Evolutionary conservation across 2,329 filamentous ascomycete genomes (phyloP).

Genomic region (Penicillium sp.): DNA sequence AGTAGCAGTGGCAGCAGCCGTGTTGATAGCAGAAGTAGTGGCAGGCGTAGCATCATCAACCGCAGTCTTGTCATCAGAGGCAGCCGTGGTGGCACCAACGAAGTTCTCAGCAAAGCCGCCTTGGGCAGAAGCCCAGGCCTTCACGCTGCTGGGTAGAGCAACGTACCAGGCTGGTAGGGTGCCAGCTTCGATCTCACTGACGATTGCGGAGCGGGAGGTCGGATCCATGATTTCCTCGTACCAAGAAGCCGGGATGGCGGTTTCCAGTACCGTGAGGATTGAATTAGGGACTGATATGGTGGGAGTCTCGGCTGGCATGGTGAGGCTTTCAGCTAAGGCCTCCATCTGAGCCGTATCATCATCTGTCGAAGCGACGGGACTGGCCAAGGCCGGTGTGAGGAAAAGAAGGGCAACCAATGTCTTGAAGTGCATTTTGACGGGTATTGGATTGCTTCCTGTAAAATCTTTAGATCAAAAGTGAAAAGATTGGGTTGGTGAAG

Average conservation of each 20-base stretch:
- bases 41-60: background rate
- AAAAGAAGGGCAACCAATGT: constrained; percentile 21
- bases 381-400: constrained; percentile 23
- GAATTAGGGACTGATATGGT: constrained; percentile 13
- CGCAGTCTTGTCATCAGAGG: background rate
- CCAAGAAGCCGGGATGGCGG: constrained; percentile 28
- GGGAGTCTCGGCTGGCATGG: background rate
- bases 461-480: background rate
- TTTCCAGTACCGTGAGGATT: constrained; percentile 26
- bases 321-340: background rate
- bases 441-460: background rate
- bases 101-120: background rate
- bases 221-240: constrained; percentile 22
- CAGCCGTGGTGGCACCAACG: background rate
- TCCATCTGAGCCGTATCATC: background rate
- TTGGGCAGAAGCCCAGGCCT: constrained; percentile 27
- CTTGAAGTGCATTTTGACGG: constrained; percentile 27
- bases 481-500: background rate
- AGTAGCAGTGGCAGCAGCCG: background rate
- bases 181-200: constrained; percentile 22
- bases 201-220: constrained; percentile 19
- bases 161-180: constrained; percentile 30
- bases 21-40: background rate
- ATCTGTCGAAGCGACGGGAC: constrained; percentile 4
- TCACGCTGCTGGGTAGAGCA: constrained; percentile 26